Evolutionary conservation across 805 yeast species (phyloP).

Genomic region (Yarrowia sp.): DNA sequence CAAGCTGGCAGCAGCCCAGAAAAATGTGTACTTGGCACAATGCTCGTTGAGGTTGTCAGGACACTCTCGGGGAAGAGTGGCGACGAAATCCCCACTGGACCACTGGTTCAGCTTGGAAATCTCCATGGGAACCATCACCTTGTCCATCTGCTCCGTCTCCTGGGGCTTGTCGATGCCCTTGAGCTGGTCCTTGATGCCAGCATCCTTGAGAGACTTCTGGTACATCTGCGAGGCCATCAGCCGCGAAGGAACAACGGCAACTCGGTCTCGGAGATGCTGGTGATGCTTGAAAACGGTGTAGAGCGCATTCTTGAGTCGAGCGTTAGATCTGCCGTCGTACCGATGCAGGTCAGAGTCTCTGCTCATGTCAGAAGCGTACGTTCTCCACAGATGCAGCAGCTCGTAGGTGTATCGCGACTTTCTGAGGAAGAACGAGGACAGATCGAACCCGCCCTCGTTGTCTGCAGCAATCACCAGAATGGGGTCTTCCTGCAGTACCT

Average conservation of each 20-base stretch:
- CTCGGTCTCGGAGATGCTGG: conserved; percentile 2
- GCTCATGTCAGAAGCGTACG: conserved; percentile 11
- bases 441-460: conserved; percentile 12
- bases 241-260: conserved; percentile 7
- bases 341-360: conserved; percentile 1
- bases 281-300: conserved; percentile 11
- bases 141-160: conserved; percentile 3
- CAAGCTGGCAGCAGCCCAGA: conserved; percentile 20
- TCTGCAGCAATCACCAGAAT: neutral
- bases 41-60: neutral
- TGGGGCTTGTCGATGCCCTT: conserved; percentile 3
- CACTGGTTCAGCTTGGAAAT: neutral
- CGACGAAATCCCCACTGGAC: conserved; percentile 1
- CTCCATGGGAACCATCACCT: conserved; percentile 5
- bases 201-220: neutral
- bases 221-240: neutral
- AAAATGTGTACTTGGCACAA: conserved; percentile 1
- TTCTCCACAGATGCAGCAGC: conserved; percentile 17
- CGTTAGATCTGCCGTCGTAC: conserved; percentile 5
- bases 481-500: neutral
- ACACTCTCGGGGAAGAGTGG: conserved; percentile 18
- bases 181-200: neutral
- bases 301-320: conserved; percentile 15
- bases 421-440: neutral
- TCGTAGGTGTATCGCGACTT: neutral